Evolutionary conservation across 2,329 filamentous ascomycete species (phyloP).

Genomic region (Fusarium clavum): DNA sequence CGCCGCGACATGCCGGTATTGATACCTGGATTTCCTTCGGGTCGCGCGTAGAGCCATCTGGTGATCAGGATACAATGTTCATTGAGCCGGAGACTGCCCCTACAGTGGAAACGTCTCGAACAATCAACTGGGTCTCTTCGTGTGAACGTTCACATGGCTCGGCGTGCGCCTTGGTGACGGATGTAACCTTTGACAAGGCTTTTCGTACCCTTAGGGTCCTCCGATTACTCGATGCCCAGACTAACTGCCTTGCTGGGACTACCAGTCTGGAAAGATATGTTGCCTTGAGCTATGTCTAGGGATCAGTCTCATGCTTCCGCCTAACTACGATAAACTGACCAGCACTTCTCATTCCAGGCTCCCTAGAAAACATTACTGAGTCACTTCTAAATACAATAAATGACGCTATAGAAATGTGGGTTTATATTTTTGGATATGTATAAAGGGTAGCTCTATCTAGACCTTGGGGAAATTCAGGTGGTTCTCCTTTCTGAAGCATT

Average conservation of each 20-base stretch:
- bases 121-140: neutral
- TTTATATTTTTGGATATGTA: slow-evolving; percentile 4
- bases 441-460: slow-evolving; percentile 2
- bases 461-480: slow-evolving; percentile 8
- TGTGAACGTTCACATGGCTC: neutral
- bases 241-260: neutral
- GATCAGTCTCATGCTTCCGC: slow-evolving; percentile 5
- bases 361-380: fast-evolving
- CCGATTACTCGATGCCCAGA: neutral
- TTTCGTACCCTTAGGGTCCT: slow-evolving; percentile 13
- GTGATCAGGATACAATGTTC: too few species aligned
- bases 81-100: too few species aligned
- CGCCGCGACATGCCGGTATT: fast-evolving
- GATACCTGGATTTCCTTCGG: too few species aligned
- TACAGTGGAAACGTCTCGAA: neutral
- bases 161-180: neutral
- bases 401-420: slow-evolving; percentile 6
- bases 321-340: slow-evolving; percentile 12
- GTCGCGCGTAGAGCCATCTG: too few species aligned
- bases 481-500: slow-evolving; percentile 6
- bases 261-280: neutral
- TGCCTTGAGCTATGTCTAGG: slow-evolving; percentile 31
- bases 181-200: neutral
- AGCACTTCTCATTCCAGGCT: neutral
- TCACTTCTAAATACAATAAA: slow-evolving; percentile 4